Base-by-base conservation (phyloP, 805 yeast species). In the Teunomyces lycoperdinae region DNA sequence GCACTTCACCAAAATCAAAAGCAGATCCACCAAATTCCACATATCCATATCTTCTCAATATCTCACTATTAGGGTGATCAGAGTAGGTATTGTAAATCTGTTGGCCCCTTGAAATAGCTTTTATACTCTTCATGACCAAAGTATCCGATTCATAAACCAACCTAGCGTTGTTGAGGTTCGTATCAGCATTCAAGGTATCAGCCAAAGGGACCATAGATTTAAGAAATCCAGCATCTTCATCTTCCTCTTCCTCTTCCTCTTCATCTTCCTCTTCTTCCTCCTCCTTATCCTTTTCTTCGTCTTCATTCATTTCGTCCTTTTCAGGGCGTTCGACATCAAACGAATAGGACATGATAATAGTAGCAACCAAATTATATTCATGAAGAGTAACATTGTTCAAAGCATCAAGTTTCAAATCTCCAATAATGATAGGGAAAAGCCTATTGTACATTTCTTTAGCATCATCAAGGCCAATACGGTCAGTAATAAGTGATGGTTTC, bases 191-290 rank as follows among this genome's bases (percentile, higher is more conserved):
- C 50, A 94, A 69, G 17, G 89, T 83, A 61, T 92, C 99, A 0
- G 98, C 98, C 41, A 90, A 70, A 0, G 98, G 96, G 3, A 91
- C 89, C 96, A 94, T 85, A 0, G 95, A 85, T 62, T 91, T 91
- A 53, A 77, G 69, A 50, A 13, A 54, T 16, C 5, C 49, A 9
- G 44, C 46, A n/a, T 44, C 47, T 7, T 45, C 54, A 5, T 57
- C 63, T 1, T 57, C 65, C 0, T 53, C 64, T 0, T 55, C 61
- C 2, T 56, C 63, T 5, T 61, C 65, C 2, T 61, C 61, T 4
- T 69, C n/a, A n/a, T n/a, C 70, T 3, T 51, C 60, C 4, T 51
- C 60, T 7, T 62, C 72, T 17, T 61, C 74, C 1, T 60, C 68
- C 4, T 20, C 24, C 24, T 57, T 65, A 1, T 53, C 64, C 0